Percentiles rank a stretch among this genome's conserved stretches.
Conservation (phyloP, 495 filamentous ascomycete species). For the Xylaria telfairii region DNA sequence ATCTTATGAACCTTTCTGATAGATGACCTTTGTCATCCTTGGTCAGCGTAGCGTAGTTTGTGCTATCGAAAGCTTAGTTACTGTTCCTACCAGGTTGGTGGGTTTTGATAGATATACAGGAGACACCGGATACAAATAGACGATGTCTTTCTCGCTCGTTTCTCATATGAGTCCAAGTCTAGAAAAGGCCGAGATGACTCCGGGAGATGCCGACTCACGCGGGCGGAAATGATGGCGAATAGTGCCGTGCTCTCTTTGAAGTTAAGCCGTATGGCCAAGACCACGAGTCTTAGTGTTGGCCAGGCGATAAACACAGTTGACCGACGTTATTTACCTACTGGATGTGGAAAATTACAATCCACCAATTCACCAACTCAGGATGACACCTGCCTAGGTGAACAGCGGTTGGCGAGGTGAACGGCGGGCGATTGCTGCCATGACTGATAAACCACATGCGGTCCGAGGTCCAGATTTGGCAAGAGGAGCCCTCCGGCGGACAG, state of each 20-base stretch:
- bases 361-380: slow-evolving; percentile 17
- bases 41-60: background rate
- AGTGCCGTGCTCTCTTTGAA: background rate
- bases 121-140: background rate
- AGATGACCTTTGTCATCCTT: slow-evolving; percentile 1
- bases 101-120: background rate
- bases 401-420: background rate
- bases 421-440: background rate
- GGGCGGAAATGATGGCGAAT: background rate
- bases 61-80: background rate
- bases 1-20: background rate
- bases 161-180: background rate
- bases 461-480: background rate
- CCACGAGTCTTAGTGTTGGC: background rate
- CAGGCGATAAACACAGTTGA: background rate
- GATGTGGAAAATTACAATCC: slow-evolving; percentile 13
- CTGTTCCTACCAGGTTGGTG: slow-evolving; percentile 9
- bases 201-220: background rate
- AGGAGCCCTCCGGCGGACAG: background rate
- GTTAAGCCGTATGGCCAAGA: background rate
- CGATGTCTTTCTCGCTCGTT: background rate
- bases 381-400: slow-evolving; percentile 9
- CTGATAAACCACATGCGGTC: background rate
- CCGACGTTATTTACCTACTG: background rate
- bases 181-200: background rate